Base-by-base conservation (phyloP, 805 yeast species). In the Wickerhamomyces chaumierensis region DNA sequence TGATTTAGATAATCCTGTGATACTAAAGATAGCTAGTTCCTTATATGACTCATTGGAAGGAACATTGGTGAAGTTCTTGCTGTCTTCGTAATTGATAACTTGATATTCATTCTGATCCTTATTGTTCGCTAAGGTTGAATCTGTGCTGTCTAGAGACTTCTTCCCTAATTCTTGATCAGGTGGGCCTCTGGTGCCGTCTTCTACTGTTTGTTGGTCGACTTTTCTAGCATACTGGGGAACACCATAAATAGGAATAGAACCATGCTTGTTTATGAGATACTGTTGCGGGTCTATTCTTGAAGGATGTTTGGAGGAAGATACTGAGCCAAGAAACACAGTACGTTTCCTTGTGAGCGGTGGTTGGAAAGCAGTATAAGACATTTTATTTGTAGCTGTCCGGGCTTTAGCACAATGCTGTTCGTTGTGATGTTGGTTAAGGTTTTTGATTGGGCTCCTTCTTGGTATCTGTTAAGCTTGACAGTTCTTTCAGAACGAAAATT, bases 1-100 rank as follows among this genome's bases (percentile, higher is more conserved):
- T n/a, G n/a, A 39, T 32, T 48, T 48, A 25, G 51, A 47, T 4
- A 66, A 42, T 13, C 53, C 55, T 6, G 63, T 65, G 38, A 69
- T 57, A 31, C 60, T 60, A 18, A 53, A 48, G 12, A 68, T 42
- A 5, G 58, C 46, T 5, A 65, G 39, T 39, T 69, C 70, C 28
- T 64, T 57, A 33, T 57, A 51, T 31, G 63, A 49, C 33, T 56
- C 63, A 2, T 40, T 37, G 18, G 17, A 16, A 5, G 17, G 13
- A 8, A 16, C 33, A 14, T 14, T 25, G 18, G 5, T 17, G 18
- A 31, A 31, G 14, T 14, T 31, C 18, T 31, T 31, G 8, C 18
- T 15, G 9, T 31, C 33, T 14, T 9, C 17, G 13, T 31, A 31
- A 31, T 15, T 18, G 14, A 13, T 5, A 15, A 31, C 18, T 31